Conservation (phyloP, 768 basidiomycete genomes). For the Mycena filopes region DNA sequence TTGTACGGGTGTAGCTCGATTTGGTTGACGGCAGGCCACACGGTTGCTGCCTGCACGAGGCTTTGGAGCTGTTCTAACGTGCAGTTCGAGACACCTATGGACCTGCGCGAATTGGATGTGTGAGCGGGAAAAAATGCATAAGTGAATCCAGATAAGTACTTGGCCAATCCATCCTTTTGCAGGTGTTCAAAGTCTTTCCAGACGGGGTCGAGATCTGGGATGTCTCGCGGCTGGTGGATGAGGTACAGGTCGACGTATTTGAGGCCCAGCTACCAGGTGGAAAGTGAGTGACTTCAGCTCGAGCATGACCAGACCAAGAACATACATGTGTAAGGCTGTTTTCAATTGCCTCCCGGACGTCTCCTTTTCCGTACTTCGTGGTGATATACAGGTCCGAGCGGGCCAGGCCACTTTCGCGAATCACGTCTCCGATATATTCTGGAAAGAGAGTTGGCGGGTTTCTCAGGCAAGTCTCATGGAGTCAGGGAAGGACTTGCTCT, state of each 20-base stretch:
- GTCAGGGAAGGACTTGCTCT: conserved; percentile 41
- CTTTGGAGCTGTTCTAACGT: conserved; percentile 46
- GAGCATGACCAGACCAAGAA: neutral
- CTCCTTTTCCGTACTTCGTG: conserved; percentile 48
- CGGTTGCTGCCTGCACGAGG: conserved; percentile 52
- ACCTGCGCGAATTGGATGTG: conserved; percentile 39
- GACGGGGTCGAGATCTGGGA: conserved; percentile 36
- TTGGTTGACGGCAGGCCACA: conserved; percentile 49
- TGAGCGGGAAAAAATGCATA: too few species aligned
- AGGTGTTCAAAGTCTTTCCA: conserved; percentile 58
- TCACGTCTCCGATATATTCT: conserved; percentile 39
- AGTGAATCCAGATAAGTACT: conserved; percentile 18
- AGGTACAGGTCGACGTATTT: conserved; percentile 63
- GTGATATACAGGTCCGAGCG: conserved; percentile 47
- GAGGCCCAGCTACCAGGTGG: conserved; percentile 50
- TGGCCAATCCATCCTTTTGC: conserved; percentile 43
- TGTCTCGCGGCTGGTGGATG: conserved; percentile 51
- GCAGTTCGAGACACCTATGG: conserved; percentile 71
- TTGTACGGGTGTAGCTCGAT: conserved; percentile 64
- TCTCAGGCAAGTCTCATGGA: conserved; percentile 35
- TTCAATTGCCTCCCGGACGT: conserved; percentile 41
- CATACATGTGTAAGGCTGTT: conserved; percentile 52
- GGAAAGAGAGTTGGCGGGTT: conserved; percentile 34
- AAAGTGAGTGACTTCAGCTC: neutral
- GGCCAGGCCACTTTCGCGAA: conserved; percentile 42